phyloP scores from a whole-genome alignment of 164 flowering plant species.

The Kingdonia uniflora region DNA sequence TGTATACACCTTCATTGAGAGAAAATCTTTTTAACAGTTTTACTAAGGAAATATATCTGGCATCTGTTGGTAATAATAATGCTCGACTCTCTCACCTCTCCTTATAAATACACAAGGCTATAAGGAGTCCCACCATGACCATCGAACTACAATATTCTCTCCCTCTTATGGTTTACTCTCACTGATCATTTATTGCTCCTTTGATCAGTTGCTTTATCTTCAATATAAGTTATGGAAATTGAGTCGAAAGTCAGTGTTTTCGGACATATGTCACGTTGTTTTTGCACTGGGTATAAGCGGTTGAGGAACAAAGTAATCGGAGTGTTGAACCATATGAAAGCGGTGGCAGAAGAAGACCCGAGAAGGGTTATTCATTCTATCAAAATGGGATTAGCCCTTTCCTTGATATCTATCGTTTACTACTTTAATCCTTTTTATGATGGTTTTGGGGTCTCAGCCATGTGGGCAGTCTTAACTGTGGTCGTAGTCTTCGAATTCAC shows the following conservation, averaged over 20 bases:
- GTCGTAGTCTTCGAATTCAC: slow-evolving; percentile 72
- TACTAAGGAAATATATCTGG: too few relatives aligned
- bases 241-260: slow-evolving; percentile 16
- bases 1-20: too few relatives aligned
- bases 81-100: too few relatives aligned
- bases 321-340: slow-evolving; percentile 19
- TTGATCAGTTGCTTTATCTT: too few relatives aligned
- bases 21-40: too few relatives aligned
- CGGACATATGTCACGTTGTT: slow-evolving; percentile 11
- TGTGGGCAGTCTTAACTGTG: slow-evolving; percentile 85
- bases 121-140: too few relatives aligned
- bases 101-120: too few relatives aligned
- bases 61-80: too few relatives aligned
- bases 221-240: slow-evolving; percentile 21
- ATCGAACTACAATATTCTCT: too few relatives aligned
- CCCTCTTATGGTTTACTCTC: too few relatives aligned
- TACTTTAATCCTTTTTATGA: slow-evolving; percentile 48
- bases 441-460: slow-evolving; percentile 48
- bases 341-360: slow-evolving; percentile 64
- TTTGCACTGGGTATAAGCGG: slow-evolving; percentile 11
- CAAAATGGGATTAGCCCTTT: slow-evolving; percentile 70
- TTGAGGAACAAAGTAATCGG: slow-evolving; percentile 10
- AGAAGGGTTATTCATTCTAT: slow-evolving; percentile 63
- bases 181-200: too few relatives aligned
- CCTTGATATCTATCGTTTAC: slow-evolving; percentile 61